phyloP scores from a whole-genome alignment of 352 stramenopile genomes.

The Pythium vanterpoolii region DNA sequence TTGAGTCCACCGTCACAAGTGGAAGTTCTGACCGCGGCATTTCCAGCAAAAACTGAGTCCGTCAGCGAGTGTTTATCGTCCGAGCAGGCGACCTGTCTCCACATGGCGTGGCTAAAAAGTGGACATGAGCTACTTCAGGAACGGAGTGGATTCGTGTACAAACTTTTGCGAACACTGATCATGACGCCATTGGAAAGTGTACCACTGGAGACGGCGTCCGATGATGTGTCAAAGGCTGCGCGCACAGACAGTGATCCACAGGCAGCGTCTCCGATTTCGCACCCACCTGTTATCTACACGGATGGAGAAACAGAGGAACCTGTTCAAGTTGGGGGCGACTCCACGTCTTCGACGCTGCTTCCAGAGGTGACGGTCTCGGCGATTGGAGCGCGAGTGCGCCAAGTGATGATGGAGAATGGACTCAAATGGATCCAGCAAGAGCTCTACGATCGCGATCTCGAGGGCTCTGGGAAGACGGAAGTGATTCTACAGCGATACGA shows the following conservation, averaged over 20 bases:
- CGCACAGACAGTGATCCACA: background rate
- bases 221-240: background rate
- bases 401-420: constrained; percentile 33
- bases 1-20: constrained; percentile 26
- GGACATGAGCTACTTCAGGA: constrained; percentile 74
- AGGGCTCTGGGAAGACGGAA: constrained; percentile 43
- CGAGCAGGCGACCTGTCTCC: constrained; percentile 1
- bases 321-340: background rate
- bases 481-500: constrained; percentile 47
- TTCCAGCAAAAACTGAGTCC: constrained; percentile 6
- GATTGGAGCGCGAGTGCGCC: constrained; percentile 24
- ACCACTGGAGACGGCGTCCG: background rate
- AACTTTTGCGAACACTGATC: constrained; percentile 49
- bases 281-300: background rate
- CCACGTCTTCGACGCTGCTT: background rate
- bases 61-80: constrained; percentile 6
- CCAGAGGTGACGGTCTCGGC: background rate
- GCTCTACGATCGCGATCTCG: constrained; percentile 66
- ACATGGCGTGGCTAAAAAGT: constrained; percentile 68
- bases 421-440: constrained; percentile 81
- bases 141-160: constrained; percentile 43
- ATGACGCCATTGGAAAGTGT: background rate
- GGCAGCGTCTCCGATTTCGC: background rate
- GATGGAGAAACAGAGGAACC: background rate
- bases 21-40: constrained; percentile 7